phyloP scores from a whole-genome alignment of 495 filamentous ascomycete species.

The Xylaria flabelliformis region DNA sequence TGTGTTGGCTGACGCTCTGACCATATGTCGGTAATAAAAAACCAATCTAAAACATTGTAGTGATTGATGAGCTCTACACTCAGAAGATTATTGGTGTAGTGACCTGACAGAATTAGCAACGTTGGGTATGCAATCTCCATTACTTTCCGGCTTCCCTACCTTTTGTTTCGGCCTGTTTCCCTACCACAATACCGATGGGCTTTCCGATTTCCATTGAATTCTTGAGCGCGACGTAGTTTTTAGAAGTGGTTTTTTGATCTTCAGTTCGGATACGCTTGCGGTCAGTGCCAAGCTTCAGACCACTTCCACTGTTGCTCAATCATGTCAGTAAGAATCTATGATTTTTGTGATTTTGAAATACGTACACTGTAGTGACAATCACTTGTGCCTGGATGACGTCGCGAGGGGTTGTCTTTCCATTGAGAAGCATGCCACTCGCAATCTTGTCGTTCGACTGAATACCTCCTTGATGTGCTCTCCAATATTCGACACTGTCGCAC shows the following conservation, averaged over 20 bases:
- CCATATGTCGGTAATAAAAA: slow-evolving; percentile 77
- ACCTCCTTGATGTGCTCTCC: slow-evolving; percentile 65
- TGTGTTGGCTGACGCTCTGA: slow-evolving; percentile 54
- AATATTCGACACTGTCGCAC: slow-evolving; percentile 73
- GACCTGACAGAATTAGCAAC: slow-evolving; percentile 41
- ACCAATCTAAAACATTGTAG: slow-evolving; percentile 76
- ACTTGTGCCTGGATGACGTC: slow-evolving; percentile 69
- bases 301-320: slow-evolving; percentile 55
- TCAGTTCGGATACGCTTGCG: slow-evolving; percentile 49
- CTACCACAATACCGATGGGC: slow-evolving; percentile 65
- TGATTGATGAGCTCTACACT: slow-evolving; percentile 63
- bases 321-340: background rate
- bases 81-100: slow-evolving; percentile 58
- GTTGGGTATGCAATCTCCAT: background rate
- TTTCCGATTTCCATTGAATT: slow-evolving; percentile 43
- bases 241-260: slow-evolving; percentile 50
- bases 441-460: slow-evolving; percentile 56
- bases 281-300: slow-evolving; percentile 47
- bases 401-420: slow-evolving; percentile 59
- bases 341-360: slow-evolving; percentile 21
- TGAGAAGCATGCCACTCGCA: slow-evolving; percentile 66
- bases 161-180: slow-evolving; percentile 45
- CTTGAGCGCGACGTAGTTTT: slow-evolving; percentile 44
- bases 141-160: background rate
- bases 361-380: slow-evolving; percentile 71